Evolutionary conservation across 2,329 filamentous ascomycete genomes (phyloP).

Genomic region (Sarocladium brachiariae): DNA sequence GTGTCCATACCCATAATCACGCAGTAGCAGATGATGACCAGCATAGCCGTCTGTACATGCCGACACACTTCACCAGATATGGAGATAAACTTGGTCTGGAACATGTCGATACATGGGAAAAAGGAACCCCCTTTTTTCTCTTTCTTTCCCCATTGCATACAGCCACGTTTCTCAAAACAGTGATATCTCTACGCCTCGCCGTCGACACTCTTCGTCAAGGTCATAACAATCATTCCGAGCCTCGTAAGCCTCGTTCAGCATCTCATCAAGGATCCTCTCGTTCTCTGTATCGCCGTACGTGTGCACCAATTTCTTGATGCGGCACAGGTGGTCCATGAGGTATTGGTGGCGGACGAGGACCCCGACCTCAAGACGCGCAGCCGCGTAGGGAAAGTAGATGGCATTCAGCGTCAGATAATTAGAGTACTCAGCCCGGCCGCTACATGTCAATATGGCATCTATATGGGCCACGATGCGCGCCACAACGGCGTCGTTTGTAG

Average conservation of each 20-base stretch:
- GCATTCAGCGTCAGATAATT: constrained; percentile 19
- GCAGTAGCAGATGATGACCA: too few species aligned
- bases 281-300: not conserved
- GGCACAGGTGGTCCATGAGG: constrained; percentile 11
- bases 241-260: constrained; percentile 12
- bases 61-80: too few species aligned
- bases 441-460: constrained; percentile 18
- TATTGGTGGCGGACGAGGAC: constrained; percentile 10
- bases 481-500: constrained; percentile 15
- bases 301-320: constrained; percentile 13
- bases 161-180: constrained; percentile 11
- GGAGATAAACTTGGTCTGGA: too few species aligned
- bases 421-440: constrained; percentile 10
- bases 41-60: too few species aligned
- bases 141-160: not conserved
- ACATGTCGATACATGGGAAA: too few species aligned
- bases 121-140: too few species aligned
- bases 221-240: constrained; percentile 12
- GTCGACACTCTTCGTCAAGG: constrained; percentile 12
- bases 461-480: constrained; percentile 19
- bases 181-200: constrained; percentile 12
- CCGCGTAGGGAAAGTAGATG: constrained; percentile 21
- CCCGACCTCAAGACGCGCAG: constrained; percentile 19
- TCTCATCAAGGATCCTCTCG: not conserved
- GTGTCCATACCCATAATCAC: too few species aligned